Evolutionary conservation across 2,329 filamentous ascomycete genomes (phyloP), one percentile per base, ranked within the genome.

Genomic region (Mycocentrospora acerina): DNA sequence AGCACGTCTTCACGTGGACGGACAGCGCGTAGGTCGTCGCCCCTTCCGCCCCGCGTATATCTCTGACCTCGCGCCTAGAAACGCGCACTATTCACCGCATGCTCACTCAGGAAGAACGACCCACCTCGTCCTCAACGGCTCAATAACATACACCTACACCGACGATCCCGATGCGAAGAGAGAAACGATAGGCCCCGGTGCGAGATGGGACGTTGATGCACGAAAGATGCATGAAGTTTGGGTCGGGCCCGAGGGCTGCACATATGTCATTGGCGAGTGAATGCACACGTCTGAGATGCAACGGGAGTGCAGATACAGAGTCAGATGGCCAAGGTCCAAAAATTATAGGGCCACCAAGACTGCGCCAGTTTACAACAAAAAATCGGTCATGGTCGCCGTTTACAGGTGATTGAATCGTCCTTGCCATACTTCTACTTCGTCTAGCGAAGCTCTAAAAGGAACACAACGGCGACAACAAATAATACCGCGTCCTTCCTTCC

Each of bases 1-100:
- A 62, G 3, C 73, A 81, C 33, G 83, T 86, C 57, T 86, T 86
- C 48, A 87, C 83, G 3, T 88, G 85, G 84, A 81, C 77, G 7
- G 85, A 88, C 64, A 69, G 73, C 15, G 80, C 82, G 83, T 87
- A 75, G 61, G 80, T 76, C 40, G 10, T 16, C 17, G n/a, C 19
- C 10, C 12, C 5, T 12, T 32, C 16, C 11, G 8, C 11, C 12
- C 19, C 19, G 5, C 19, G 9, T 22, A 22, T 9, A 22, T 22
- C 5, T 22, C 19, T 22, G 5, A 5, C 19, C 7, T 29, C 39
- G 29, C 61, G 28, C 25, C 13, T 24, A 86, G 82, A 46, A 82
- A 86, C 60, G 74, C 79, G 18, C 72, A 88, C 64, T 88, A 88
- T 60, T 71, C 73, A 27, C 84, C 85, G 11, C 85, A 88, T 59